These are phyloP conservation scores for Aspergillus cavernicola DNA, from an alignment of 495 filamentous ascomycete species.

Conservation along the genomic window DNA sequence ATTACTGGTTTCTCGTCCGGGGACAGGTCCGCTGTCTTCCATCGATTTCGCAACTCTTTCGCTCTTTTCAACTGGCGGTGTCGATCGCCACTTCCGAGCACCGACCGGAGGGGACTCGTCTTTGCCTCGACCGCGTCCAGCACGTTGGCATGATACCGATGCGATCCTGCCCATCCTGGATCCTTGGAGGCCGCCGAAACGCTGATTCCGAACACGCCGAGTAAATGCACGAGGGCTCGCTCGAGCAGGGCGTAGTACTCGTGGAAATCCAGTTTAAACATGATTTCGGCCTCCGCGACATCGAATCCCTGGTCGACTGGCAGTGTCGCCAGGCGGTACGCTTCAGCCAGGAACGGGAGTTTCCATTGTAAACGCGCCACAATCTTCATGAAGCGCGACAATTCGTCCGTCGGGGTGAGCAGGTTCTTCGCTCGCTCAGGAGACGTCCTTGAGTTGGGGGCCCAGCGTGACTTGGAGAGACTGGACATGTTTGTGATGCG, in stretches of 20 bases:
- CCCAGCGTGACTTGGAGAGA: constrained; percentile 32
- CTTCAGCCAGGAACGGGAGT: constrained; percentile 50
- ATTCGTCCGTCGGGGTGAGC: constrained; percentile 38
- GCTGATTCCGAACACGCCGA: constrained; percentile 52
- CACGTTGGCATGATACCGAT: constrained; percentile 64
- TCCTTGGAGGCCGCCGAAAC: constrained; percentile 27
- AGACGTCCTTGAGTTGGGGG: constrained; percentile 14
- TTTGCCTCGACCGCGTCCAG: constrained; percentile 49
- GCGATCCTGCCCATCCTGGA: constrained; percentile 21
- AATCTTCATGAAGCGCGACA: constrained; percentile 54
- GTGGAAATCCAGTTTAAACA: constrained; percentile 70
- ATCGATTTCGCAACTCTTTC: constrained; percentile 63
- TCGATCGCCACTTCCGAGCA: constrained; percentile 48
- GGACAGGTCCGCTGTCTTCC: constrained; percentile 56
- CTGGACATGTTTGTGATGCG: constrained; percentile 20
- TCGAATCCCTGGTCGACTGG: constrained; percentile 16
- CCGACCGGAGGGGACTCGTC: constrained; percentile 45
- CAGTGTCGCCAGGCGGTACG: constrained; percentile 45
- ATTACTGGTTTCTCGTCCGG: constrained; percentile 32
- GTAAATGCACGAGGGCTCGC: constrained; percentile 57
- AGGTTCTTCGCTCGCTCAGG: constrained; percentile 9
- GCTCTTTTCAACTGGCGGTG: constrained; percentile 49
- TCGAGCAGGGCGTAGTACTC: constrained; percentile 67
- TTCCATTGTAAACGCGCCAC: constrained; percentile 58
- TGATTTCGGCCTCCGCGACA: constrained; percentile 47